Evolutionary conservation across 2,329 filamentous ascomycete species (phyloP), one percentile per base, ranked within the genome.

Genomic region (Hypoxylon sp.): DNA sequence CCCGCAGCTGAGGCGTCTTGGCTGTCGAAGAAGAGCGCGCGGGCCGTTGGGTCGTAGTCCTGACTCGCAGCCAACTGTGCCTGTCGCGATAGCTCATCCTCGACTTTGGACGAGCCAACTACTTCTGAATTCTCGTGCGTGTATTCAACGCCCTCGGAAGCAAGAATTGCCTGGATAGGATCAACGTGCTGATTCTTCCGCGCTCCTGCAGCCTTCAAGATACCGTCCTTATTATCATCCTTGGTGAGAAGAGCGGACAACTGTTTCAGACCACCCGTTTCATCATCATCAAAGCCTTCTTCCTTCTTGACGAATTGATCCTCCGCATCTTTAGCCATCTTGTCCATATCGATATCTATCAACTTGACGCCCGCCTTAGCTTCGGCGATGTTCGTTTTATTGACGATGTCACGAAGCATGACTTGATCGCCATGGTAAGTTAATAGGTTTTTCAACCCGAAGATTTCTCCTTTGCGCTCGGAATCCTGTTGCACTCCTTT

Each of bases 111-210:
- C 0, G 93, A 91, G 10, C 96, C 96, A 62, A 99, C 89, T 13
- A 99, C 94, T 79, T 99, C 94, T 1, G 93, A 93, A 77, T 99
- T 99, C 73, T 98, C 92, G 76, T 99, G 96, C 0, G 94, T 97
- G 78, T 99, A 99, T 75, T 96, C 90, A 0, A 99, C 94, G 1
- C 96, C 96, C 0, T 93, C 94, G 6, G 90, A 89, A 2, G 93
- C 89, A 0, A 99, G 87, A 68, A 99, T 98, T 1, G 94, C 96
- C 73, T 95, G 91, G 32, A 98, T 87, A 0, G 93, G 91, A 74
- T 98, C 93, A 50, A 57, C 55, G n/a, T 86, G 90, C 72, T 84
- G 85, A 3, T 80, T 77, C 55, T 80, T 83, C 25, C 76, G 77
- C 7, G 76, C 74, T 62, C 80, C 83, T 71, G 5, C 77, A 72